Evolutionary conservation across 441 rosid genomes (phyloP), one percentile per base, ranked within the genome.

Genomic region (Rhodomyrtus psidioides): DNA sequence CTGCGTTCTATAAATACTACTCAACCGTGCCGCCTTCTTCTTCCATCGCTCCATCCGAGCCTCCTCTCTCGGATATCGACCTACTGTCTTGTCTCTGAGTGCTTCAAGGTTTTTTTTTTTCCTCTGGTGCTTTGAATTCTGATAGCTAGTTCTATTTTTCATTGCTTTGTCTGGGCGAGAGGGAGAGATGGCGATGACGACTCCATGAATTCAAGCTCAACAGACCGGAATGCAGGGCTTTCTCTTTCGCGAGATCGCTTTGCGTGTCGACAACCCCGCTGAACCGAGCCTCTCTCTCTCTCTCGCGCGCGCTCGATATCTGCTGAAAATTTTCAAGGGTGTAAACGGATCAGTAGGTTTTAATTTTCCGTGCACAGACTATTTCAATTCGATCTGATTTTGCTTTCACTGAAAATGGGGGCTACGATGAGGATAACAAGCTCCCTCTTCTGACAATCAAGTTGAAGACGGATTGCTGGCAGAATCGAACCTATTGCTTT

Each of bases 201-300:
- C 95, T 92, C 91, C 89, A 88, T 89, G 90, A 86, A 85, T 94
- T 95, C 98, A 95, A 96, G 98, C 98, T 96, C 98, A 95, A 96
- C 98, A 96, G 98, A 95, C 96, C 96, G 95, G 97, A 96, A 93
- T 90, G 89, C 93, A 91, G 90, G 92, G 87, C 88, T 89, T 89
- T 90, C 90, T 65, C 86, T 53, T 30, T 74, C 28, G 82, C 88
- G 90, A 85, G 54, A 55, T 75, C 30, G 83, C 55, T 93, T 89
- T 94, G 94, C 94, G 94, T 94, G 98, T 94, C 97, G 96, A 95
- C 85, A 8, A 85, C 87, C 96, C 97, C 96, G 95, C 96, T 93
- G 96, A 96, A 88, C 98, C 92, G 96, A 95, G 95, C 91, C 89
- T 70, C 90, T 92, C n/a, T n/a, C n/a, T n/a, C n/a, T n/a, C 86